Evolutionary conservation across 1,284 basidiomycete species (phyloP).

Genomic region (Cryptococcus deneoformans): DNA sequence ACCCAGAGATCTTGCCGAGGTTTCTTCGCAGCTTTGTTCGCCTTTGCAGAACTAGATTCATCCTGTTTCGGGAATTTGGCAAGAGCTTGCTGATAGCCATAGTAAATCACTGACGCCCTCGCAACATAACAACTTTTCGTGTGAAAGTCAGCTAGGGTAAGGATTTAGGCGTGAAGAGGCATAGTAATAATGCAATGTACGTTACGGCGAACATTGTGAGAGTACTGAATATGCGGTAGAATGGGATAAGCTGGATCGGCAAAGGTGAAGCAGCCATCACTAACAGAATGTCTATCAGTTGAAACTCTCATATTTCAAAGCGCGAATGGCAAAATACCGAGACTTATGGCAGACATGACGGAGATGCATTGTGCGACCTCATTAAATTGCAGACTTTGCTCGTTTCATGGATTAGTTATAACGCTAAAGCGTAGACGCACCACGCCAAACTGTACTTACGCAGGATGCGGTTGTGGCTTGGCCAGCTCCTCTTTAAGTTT

Average conservation of each 20-base stretch:
- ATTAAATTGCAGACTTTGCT: conserved; percentile 32
- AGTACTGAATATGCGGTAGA: conserved; percentile 32
- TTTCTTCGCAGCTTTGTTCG: conserved; percentile 15
- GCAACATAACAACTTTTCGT: conserved; percentile 21
- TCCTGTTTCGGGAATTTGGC: conserved; percentile 18
- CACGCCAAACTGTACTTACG: conserved; percentile 19
- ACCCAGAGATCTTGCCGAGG: conserved; percentile 27
- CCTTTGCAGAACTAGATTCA: conserved; percentile 8
- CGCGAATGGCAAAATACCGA: conserved; percentile 14
- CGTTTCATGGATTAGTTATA: background rate
- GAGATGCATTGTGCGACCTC: conserved; percentile 31
- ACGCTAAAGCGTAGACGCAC: background rate
- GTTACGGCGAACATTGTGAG: conserved; percentile 29
- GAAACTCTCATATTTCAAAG: background rate
- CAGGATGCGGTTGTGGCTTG: conserved; percentile 28
- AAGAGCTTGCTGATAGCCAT: conserved; percentile 32
- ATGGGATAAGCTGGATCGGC: conserved; percentile 24
- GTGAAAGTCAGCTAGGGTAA: background rate
- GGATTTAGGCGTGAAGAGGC: background rate
- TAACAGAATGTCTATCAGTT: background rate
- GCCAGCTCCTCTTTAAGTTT: conserved; percentile 27
- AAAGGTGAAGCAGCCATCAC: conserved; percentile 24
- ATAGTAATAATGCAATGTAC: conserved; percentile 16
- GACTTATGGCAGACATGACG: conserved; percentile 28
- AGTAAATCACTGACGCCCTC: conserved; percentile 29